Base-by-base conservation (phyloP, 2,329 filamentous ascomycete species). In the Curvularia eragrostidis region DNA sequence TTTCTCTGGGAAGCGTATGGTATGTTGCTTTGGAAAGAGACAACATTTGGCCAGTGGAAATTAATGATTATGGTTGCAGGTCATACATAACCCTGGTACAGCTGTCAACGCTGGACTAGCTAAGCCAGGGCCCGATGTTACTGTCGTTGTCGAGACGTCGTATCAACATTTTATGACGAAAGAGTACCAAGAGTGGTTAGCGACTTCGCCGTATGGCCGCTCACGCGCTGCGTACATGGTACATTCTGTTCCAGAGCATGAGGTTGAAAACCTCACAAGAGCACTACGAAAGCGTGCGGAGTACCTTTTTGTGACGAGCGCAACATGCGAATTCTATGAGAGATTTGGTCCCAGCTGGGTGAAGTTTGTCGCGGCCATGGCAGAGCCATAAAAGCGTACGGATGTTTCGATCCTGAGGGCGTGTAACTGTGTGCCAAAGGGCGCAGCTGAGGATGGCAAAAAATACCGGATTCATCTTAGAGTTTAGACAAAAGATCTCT, bases 61-160 rank as follows among this genome's bases (percentile, higher is more conserved):
- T 21, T 32, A 3, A 23, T 57, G 43, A 54, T 39, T n/a, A 19
- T 3, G 39, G 3, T 18, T 6, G 8, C 12, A 72, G 71, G 59
- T 66, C 12, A 67, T 74, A 15, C 71, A 74, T 19, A 74, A 74
- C 26, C 71, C 71, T 1, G 71, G 71, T 5, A 71, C 71, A 2
- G 63, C 68, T 3, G 62, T 70, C 5, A 64, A 68, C 34, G 24
- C 48, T 18, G 54, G 58, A 3, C 59, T 74, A 6, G 66, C 66
- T 3, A 47, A 42, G n/a, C 61, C 64, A 1, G 70, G 69, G 0
- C 63, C 68, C 4, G 70, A 74, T 39, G 54, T 72, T n/a, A 69
- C 66, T 1, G 67, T 67, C 3, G 62, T 70, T 6, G 66, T 69
- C 3, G 71, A 74, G 52, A 60, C 66, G 2, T 58, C 63, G 8